Conservation (phyloP, 257 asterid species). For the Cruciata laevipes region DNA sequence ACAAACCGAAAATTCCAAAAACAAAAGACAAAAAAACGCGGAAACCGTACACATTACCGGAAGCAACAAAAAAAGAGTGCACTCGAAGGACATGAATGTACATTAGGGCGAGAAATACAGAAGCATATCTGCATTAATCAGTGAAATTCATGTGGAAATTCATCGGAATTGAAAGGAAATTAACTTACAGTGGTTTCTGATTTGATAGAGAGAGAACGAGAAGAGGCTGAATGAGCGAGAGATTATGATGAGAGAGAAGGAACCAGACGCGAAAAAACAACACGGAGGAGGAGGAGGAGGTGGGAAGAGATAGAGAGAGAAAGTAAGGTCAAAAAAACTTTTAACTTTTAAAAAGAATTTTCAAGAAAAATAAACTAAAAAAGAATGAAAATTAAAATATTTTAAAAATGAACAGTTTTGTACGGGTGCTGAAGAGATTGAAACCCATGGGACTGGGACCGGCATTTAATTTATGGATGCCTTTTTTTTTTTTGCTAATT, state of each 20-base stretch:
- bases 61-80: conserved; percentile 1
- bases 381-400: not conserved
- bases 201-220: conserved; percentile 28
- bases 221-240: conserved; percentile 18
- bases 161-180: not conserved
- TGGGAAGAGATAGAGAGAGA: conserved; percentile 11
- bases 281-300: conserved; percentile 15
- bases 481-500: conserved; percentile 20
- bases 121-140: conserved; percentile 25
- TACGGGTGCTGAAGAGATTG: conserved; percentile 41
- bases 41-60: conserved; percentile 1
- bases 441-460: conserved; percentile 62
- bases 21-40: no score
- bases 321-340: not conserved
- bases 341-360: not conserved
- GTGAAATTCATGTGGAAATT: conserved; percentile 1
- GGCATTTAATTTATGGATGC: conserved; percentile 51
- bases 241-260: conserved; percentile 24
- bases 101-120: conserved; percentile 19
- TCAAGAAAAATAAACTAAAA: no score
- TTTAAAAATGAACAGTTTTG: conserved; percentile 4
- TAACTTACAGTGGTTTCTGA: conserved; percentile 36
- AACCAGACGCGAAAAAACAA: conserved; percentile 44
- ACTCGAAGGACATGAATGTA: conserved; percentile 19
- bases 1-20: not conserved